A percentile compares a stretch with the other conserved stretches of the same genome.
These are phyloP conservation scores for Dentiscutata heterogama DNA, from an alignment of 371 early-diverging fungal species.

Conservation along the genomic window DNA sequence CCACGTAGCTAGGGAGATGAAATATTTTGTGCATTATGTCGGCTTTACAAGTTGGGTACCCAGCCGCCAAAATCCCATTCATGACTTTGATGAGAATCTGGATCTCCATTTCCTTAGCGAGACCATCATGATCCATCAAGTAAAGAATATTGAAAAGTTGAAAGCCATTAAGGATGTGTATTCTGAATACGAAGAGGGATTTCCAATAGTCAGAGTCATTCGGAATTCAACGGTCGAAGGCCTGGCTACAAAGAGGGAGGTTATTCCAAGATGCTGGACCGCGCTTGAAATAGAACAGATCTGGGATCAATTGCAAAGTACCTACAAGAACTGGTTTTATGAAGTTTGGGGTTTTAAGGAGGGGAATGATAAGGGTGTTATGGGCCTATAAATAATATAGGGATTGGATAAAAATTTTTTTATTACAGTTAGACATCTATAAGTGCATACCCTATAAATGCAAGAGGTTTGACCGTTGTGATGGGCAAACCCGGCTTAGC, in stretches of 20 bases:
- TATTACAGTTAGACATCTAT: too few species aligned
- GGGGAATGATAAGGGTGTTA: neutral
- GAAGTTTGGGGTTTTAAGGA: slow-evolving; percentile 2
- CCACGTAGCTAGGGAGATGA: neutral
- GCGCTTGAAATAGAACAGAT: neutral
- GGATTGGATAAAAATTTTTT: too few species aligned
- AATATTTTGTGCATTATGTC: neutral
- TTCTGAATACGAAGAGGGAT: neutral
- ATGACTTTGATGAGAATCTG: neutral
- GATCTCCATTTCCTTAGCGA: neutral
- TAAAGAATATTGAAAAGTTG: neutral
- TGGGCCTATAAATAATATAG: too few species aligned
- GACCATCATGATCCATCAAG: neutral
- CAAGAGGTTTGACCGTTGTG: too few species aligned
- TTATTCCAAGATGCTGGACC: neutral
- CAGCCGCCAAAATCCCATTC: neutral
- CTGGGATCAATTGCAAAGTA: neutral
- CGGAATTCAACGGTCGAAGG: neutral
- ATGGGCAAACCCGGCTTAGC: too few species aligned
- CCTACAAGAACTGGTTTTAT: slow-evolving; percentile 4
- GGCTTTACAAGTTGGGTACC: neutral
- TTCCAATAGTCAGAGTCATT: neutral
- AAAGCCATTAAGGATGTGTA: neutral
- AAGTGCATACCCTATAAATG: too few species aligned
- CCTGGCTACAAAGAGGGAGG: neutral